These are phyloP conservation scores for Pterulicium gracile DNA, from an alignment of 1,284 basidiomycete genomes.

Conservation along the genomic window DNA sequence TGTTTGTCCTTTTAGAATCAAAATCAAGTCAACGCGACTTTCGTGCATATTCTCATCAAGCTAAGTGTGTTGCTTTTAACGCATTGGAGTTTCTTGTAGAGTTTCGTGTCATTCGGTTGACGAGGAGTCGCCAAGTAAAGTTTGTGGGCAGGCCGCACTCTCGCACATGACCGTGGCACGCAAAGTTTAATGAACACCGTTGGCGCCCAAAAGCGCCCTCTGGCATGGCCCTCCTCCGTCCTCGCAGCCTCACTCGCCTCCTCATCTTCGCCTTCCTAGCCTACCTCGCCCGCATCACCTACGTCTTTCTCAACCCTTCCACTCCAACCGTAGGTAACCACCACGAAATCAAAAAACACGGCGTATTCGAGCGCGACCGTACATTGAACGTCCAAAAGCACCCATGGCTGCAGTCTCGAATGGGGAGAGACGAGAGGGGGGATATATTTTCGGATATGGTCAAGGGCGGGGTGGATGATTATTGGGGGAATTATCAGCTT, in stretches of 20 bases:
- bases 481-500: constrained; percentile 84
- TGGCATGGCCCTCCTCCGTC: no score
- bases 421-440: constrained; percentile 79
- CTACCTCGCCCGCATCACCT: constrained; percentile 20
- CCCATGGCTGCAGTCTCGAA: constrained; percentile 76
- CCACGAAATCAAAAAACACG: constrained; percentile 63
- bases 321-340: constrained; percentile 19
- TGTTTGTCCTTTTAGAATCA: no score
- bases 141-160: no score
- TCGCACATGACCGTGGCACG: no score
- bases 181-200: no score
- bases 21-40: no score
- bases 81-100: no score
- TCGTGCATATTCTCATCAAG: no score
- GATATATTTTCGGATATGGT: constrained; percentile 76
- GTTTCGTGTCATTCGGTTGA: no score
- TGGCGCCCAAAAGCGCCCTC: no score
- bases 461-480: constrained; percentile 69
- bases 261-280: neutral
- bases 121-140: no score
- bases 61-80: no score
- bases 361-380: constrained; percentile 80
- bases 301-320: constrained; percentile 32
- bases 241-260: neutral
- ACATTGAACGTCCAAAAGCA: constrained; percentile 79